phyloP scores from a whole-genome alignment of 768 basidiomycete genomes.

The Exsudoporus frostii region DNA sequence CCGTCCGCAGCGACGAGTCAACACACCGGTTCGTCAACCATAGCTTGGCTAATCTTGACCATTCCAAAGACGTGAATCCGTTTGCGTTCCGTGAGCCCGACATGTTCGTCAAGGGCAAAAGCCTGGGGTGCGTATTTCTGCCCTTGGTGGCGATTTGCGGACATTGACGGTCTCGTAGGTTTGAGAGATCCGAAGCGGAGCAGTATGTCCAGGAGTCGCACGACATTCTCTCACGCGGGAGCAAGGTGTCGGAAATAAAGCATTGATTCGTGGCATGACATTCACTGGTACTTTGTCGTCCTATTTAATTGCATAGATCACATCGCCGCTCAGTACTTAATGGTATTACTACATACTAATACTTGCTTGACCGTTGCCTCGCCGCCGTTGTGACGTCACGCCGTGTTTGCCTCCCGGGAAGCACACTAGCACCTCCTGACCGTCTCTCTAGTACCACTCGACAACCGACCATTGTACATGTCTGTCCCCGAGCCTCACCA shows the following conservation, averaged over 20 bases:
- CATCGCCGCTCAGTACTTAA: conserved; percentile 25
- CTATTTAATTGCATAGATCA: conserved; percentile 12
- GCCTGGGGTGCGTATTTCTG: conserved; percentile 55
- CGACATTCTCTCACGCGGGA: conserved; percentile 41
- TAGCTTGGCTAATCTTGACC: conserved; percentile 83
- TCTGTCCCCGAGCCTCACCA: neutral
- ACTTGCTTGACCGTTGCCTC: neutral
- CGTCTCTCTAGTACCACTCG: neutral
- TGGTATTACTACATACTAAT: neutral
- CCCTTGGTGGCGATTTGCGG: conserved; percentile 2
- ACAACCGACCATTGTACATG: conserved; percentile 8
- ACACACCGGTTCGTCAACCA: conserved; percentile 97
- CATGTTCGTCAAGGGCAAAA: conserved; percentile 78
- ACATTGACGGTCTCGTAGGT: conserved; percentile 40
- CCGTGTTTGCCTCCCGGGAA: neutral
- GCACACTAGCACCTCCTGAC: neutral
- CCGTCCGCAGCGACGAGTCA: conserved; percentile 89
- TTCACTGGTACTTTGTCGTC: conserved; percentile 1
- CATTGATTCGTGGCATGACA: conserved; percentile 16
- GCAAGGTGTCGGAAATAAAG: conserved; percentile 26
- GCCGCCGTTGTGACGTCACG: conserved; percentile 26
- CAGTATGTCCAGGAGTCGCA: conserved; percentile 62
- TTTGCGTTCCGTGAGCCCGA: conserved; percentile 87
- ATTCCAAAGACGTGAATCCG: conserved; percentile 78
- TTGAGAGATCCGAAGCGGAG: conserved; percentile 66